Conservation (phyloP, 768 basidiomycete species). For the Clitopilus hobsonii region DNA sequence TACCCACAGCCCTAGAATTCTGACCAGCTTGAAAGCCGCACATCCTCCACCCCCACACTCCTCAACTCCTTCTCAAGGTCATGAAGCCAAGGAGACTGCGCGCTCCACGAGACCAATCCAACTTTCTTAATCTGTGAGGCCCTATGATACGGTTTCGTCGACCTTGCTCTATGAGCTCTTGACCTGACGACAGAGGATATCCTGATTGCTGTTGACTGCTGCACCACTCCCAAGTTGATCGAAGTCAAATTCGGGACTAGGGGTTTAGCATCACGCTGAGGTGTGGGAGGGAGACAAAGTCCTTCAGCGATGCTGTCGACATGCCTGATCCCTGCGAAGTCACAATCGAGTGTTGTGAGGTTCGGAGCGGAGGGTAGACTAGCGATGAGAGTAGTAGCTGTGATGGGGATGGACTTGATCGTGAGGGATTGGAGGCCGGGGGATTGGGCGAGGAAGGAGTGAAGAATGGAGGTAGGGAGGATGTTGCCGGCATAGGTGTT, state of each 20-base stretch:
- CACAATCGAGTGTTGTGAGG: neutral
- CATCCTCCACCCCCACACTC: neutral
- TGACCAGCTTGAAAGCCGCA: neutral
- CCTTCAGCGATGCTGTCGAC: neutral
- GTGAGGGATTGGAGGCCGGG: neutral
- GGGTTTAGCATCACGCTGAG: neutral
- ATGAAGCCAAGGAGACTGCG: neutral
- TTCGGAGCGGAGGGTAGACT: neutral
- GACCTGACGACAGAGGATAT: neutral
- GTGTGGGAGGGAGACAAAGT: neutral
- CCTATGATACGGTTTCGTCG: neutral
- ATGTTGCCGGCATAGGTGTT: neutral
- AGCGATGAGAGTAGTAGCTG: neutral
- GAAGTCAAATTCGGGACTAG: neutral
- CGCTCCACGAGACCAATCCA: neutral
- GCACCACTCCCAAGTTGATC: neutral
- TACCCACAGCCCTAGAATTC: too few relatives aligned
- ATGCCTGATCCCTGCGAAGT: neutral
- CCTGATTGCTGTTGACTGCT: neutral
- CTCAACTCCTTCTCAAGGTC: neutral
- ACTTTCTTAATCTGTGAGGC: neutral
- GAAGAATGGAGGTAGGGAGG: neutral
- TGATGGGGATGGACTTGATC: neutral
- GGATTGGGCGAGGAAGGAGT: neutral
- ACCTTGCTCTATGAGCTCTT: neutral